Evolutionary conservation across 371 early-diverging fungal genomes (phyloP), one percentile per base, ranked within the genome.

Genomic region (Mortierella sp.): DNA sequence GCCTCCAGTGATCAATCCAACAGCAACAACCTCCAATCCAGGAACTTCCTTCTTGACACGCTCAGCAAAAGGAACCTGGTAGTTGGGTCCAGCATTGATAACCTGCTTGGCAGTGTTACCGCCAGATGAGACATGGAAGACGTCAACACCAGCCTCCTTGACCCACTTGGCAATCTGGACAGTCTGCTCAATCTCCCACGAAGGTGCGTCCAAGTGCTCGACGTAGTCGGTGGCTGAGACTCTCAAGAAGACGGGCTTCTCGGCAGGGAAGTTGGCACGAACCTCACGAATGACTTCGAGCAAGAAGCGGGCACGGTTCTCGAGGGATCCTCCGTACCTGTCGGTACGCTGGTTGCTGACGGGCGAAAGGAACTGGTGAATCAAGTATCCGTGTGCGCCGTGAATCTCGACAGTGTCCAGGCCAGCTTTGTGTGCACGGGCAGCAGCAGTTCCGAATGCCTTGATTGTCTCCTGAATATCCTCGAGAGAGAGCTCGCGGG

Each of bases 401-500:
- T 98, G 98, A 55, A 98, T 90, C 87, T 98, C 97, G 8, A 97
- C 79, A 0, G 93, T 93, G 73, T 98, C 96, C 80, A 97, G 93
- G 0, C 96, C 98, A 4, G 95, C 96, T 77, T 92, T 84, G 26
- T 92, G 88, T 16, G 95, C 94, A 31, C 96, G 91, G 37, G 82
- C 71, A 11, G 96, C 95, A 51, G 95, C 94, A 11, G 91, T 90
- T 0, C 77, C 94, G 88, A 95, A 98, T 10, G 90, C 90, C 53
- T 90, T 85, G 24, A 90, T 87, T 24, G 94, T 48, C 0, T 86
- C 82, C n/a, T 88, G 69, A 54, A 98, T 96, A 50, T 95, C 92
- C n/a, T 90, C 88, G 5, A 89, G 53, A 9, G 92, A 87, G 50
- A 96, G 83, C 46, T 92, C 95, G 26, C 84, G 81, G 8, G 96